These are phyloP conservation scores for Colletotrichum sojae DNA, from an alignment of 2,329 filamentous ascomycete species.

Conservation along the genomic window DNA sequence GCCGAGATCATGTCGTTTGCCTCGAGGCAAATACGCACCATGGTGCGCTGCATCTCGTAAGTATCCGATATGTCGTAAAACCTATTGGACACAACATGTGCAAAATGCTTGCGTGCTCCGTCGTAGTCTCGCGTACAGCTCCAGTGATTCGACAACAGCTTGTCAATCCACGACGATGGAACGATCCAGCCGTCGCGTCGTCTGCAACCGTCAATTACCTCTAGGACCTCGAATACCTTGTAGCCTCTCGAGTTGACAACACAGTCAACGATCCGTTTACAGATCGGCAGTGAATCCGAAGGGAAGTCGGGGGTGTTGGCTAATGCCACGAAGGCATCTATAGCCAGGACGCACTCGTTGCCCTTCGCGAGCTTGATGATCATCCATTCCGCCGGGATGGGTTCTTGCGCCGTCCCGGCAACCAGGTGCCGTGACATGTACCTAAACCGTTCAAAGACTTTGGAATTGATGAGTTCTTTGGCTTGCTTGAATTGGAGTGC, in stretches of 20 bases:
- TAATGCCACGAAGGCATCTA: slow-evolving; percentile 34
- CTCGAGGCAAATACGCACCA: slow-evolving; percentile 35
- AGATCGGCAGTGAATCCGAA: slow-evolving; percentile 10
- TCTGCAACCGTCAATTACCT: slow-evolving; percentile 16
- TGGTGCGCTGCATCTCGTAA: slow-evolving; percentile 23
- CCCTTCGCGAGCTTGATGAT: slow-evolving; percentile 22
- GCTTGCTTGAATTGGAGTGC: slow-evolving; percentile 9
- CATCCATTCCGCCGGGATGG: slow-evolving; percentile 7
- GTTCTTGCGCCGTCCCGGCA: not conserved
- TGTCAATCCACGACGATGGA: slow-evolving; percentile 11
- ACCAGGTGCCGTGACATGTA: slow-evolving; percentile 1
- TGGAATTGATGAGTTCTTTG: not conserved
- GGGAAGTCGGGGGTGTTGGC: slow-evolving; percentile 7
- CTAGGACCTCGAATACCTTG: slow-evolving; percentile 25
- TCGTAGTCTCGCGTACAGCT: slow-evolving; percentile 16
- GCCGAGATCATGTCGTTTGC: slow-evolving; percentile 25
- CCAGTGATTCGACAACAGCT: slow-evolving; percentile 23
- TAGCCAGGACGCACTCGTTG: slow-evolving; percentile 22
- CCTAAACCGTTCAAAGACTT: slow-evolving; percentile 21
- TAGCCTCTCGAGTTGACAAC: slow-evolving; percentile 27
- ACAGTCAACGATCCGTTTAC: slow-evolving; percentile 19
- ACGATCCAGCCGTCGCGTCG: slow-evolving; percentile 25
- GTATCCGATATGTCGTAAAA: slow-evolving; percentile 23
- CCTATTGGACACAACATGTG: slow-evolving; percentile 11
- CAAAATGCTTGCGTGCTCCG: slow-evolving; percentile 13